Percentiles rank a stretch among this genome's conserved stretches.
Evolutionary conservation across 352 stramenopile species (phyloP).

Genomic region (Vaucheria bursata): DNA sequence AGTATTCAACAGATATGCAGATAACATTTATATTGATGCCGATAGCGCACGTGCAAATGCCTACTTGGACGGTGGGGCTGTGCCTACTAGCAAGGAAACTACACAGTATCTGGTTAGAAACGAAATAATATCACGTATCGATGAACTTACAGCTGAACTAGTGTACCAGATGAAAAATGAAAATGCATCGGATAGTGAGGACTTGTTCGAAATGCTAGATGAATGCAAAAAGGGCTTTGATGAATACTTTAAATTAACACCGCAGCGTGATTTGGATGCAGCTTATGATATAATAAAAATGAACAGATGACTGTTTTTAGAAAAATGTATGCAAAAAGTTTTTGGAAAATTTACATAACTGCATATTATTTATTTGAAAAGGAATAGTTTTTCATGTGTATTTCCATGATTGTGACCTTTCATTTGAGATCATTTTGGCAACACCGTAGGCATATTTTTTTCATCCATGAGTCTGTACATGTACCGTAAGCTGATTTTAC

Average conservation of each 20-base stretch:
- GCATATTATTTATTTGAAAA: too few relatives aligned
- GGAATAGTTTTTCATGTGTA: too few relatives aligned
- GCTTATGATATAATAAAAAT: too few relatives aligned
- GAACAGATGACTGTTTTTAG: too few relatives aligned
- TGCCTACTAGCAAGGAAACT: neutral
- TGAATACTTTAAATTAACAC: conserved; percentile 1
- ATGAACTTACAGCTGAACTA: conserved; percentile 3
- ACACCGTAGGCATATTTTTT: too few relatives aligned
- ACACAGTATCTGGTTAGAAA: conserved; percentile 14
- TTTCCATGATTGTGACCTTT: too few relatives aligned
- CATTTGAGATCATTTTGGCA: too few relatives aligned
- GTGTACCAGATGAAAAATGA: neutral
- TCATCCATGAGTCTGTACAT: too few relatives aligned
- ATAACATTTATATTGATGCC: conserved; percentile 9
- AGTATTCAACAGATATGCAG: neutral
- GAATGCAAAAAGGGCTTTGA: neutral
- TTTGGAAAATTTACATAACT: too few relatives aligned
- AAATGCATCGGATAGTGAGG: neutral
- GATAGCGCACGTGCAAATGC: neutral
- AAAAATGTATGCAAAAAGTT: too few relatives aligned
- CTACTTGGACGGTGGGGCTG: conserved; percentile 9
- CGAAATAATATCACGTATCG: neutral
- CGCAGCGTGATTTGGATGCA: neutral
- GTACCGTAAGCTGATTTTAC: too few relatives aligned
- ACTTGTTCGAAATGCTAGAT: neutral